A percentile compares a stretch with the other conserved stretches of the same genome.
Conservation (phyloP, 257 asterid genomes). For the Rauvolfia tetraphylla region DNA sequence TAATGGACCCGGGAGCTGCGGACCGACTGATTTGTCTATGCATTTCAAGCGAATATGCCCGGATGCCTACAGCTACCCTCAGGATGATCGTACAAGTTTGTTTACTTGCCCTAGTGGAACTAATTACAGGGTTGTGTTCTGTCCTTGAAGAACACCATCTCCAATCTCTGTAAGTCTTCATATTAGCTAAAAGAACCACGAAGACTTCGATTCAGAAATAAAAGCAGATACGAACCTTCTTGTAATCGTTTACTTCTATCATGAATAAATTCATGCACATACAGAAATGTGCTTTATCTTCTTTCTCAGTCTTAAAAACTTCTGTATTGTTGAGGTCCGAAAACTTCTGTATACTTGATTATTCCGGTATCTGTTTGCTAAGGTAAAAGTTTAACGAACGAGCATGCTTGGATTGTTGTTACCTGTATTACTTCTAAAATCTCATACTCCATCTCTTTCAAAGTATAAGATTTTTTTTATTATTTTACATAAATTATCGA, state of each 20-base stretch:
- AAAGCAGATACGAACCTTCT: background rate
- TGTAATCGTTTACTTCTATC: background rate
- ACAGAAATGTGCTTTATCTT: background rate
- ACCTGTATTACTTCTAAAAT: too few relatives aligned
- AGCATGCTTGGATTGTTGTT: too few relatives aligned
- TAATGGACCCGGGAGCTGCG: conserved; percentile 41
- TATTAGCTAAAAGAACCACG: background rate
- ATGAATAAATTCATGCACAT: background rate
- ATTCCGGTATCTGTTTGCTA: too few relatives aligned
- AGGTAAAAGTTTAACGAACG: too few relatives aligned
- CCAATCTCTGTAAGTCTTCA: background rate
- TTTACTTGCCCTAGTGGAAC: conserved; percentile 48
- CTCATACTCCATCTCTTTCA: too few relatives aligned
- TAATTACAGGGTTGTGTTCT: conserved; percentile 47
- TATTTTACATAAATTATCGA: too few relatives aligned
- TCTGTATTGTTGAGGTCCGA: too few relatives aligned
- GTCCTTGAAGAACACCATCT: conserved; percentile 31
- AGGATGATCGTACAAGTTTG: conserved; percentile 43
- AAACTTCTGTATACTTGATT: too few relatives aligned
- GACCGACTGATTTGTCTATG: conserved; percentile 26
- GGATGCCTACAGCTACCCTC: conserved; percentile 54
- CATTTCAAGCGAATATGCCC: conserved; percentile 38
- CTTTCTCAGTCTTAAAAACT: background rate
- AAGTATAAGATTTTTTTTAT: too few relatives aligned
- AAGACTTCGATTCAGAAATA: background rate